Evolutionary conservation across 2,329 filamentous ascomycete species (phyloP).

Genomic region (Fusarium sp.): DNA sequence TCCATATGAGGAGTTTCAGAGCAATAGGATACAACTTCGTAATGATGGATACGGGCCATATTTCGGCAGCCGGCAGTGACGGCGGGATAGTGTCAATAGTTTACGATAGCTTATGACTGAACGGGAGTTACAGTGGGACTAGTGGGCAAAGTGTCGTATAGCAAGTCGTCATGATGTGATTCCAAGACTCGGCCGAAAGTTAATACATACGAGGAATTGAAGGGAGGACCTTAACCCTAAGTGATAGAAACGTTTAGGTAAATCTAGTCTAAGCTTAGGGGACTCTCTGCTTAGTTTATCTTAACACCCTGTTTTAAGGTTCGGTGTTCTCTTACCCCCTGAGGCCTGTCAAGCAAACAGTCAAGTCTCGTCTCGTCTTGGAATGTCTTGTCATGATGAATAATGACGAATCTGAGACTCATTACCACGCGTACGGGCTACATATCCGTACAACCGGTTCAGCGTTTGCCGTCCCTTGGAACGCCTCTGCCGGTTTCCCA

Average conservation of each 20-base stretch:
- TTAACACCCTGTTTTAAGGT: no score
- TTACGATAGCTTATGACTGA: not conserved
- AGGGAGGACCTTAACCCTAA: not conserved
- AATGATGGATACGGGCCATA: constrained; percentile 42
- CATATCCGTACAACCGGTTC: not conserved
- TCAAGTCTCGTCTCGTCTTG: not conserved
- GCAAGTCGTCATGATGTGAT: not conserved
- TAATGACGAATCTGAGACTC: not conserved
- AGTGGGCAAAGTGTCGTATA: constrained; percentile 16
- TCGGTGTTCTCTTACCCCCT: no score
- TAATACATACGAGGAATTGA: constrained; percentile 17
- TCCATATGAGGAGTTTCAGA: constrained; percentile 38
- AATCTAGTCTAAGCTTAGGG: no score
- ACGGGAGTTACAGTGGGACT: constrained; percentile 41
- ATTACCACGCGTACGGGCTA: not conserved
- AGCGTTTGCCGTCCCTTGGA: constrained; percentile 1
- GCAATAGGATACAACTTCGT: constrained; percentile 19
- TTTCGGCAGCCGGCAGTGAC: constrained; percentile 22
- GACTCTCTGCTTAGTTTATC: no score
- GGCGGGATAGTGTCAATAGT: constrained; percentile 38
- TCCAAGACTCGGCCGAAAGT: constrained; percentile 12
- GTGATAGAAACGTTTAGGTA: no score
- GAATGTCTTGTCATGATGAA: not conserved
- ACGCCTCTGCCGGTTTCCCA: constrained; percentile 2
- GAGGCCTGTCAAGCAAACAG: not conserved